Conservation (phyloP, 768 basidiomycete species). For the Rhizopogon rudus region DNA sequence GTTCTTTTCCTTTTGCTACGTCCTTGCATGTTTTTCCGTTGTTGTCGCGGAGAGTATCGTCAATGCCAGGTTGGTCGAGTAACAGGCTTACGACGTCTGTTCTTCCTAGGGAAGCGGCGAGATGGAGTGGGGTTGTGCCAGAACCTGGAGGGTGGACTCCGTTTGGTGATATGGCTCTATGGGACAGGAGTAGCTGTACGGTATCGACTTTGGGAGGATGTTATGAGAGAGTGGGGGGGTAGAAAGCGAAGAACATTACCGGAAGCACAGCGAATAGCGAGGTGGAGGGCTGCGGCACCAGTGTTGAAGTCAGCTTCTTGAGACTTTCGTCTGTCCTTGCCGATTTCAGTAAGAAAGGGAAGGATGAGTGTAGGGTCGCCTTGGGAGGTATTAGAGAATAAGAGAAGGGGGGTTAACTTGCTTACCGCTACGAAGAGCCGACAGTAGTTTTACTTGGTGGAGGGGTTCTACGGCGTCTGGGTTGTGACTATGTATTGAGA, state of each 20-base stretch:
- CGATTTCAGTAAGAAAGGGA: constrained; percentile 73
- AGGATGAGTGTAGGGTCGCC: constrained; percentile 79
- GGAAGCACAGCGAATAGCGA: constrained; percentile 78
- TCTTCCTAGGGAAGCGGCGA: constrained; percentile 70
- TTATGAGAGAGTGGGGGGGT: background rate
- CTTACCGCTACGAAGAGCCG: constrained; percentile 58
- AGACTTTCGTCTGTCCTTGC: constrained; percentile 54
- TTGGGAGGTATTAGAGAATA: constrained; percentile 16
- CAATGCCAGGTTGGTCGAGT: constrained; percentile 72
- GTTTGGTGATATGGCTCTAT: constrained; percentile 77
- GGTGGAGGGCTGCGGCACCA: constrained; percentile 72
- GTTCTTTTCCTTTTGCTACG: constrained; percentile 66
- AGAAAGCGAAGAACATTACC: constrained; percentile 35
- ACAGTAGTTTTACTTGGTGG: constrained; percentile 60
- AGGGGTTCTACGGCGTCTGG: constrained; percentile 37
- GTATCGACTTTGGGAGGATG: constrained; percentile 49
- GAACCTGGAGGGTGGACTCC: constrained; percentile 69
- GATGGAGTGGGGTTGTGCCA: constrained; percentile 66
- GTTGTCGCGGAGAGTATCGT: constrained; percentile 69
- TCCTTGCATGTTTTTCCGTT: constrained; percentile 68
- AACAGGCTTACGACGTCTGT: constrained; percentile 70
- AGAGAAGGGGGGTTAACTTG: background rate
- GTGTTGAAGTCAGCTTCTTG: constrained; percentile 50
- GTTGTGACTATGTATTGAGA: constrained; percentile 16
- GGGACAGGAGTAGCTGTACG: constrained; percentile 58